Evolutionary conservation across 345 rosid species (phyloP), one percentile per base, ranked within the genome.

Genomic region (Laguncularia racemosa): DNA sequence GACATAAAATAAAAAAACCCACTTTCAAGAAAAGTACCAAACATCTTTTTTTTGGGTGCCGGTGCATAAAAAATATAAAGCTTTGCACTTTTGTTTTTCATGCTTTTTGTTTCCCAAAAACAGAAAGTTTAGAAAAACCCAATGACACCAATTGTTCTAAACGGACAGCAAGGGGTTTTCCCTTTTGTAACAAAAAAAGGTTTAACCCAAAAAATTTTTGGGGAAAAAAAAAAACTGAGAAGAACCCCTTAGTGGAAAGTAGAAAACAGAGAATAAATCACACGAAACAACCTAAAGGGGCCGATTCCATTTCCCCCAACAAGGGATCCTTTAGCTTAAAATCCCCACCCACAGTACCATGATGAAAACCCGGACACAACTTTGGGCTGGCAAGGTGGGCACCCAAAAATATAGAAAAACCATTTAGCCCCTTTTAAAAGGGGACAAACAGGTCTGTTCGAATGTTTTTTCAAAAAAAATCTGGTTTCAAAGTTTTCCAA

Each of bases 271-370:
- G 40, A 49, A 48, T 44, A 0, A 11, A 46, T 38, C 61, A 23
- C 17, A 58, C 20, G 50, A 17, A 58, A 58, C 46, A 75, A 80
- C 89, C 82, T 78, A 86, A 50, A n/a, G n/a, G 86, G 73, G 14
- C 86, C 82, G 0, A 76, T 81, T n/a, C n/a, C n/a, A n/a, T n/a
- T n/a, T n/a, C n/a, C n/a, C 21, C 90, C 86, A 7, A 79, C 81
- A 56, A 84, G 66, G 57, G 78, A 75, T 10, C 90, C 84, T 10
- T 78, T 76, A 38, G 84, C 69, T 64, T 81, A 79, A 21, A 84
- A n/a, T n/a, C 84, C 89, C 89, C 78, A 53, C n/a, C 86, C 86
- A 48, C 89, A 84, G 12, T 82, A 76, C 89, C 86, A 84, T 9
- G 86, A 84, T 52, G 86, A 78, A 53, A 84, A 71, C n/a, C n/a